Conservation (phyloP, 176 grass and related monocot genomes). For the Secale cereale region DNA sequence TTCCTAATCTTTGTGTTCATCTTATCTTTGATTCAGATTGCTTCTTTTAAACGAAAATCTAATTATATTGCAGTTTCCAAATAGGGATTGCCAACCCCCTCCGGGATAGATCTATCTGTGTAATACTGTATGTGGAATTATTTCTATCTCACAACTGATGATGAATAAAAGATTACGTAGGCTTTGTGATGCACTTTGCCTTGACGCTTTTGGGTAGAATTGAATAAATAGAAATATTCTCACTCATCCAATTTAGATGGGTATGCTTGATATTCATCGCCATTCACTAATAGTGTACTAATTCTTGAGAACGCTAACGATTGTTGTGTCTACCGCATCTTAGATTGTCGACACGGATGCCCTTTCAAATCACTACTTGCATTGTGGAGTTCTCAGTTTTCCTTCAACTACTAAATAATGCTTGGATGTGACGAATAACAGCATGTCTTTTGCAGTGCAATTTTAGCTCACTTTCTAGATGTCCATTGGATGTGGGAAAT, state of each 20-base stretch:
- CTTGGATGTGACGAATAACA: not conserved
- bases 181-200: not conserved
- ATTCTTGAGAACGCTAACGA: not conserved
- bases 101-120: no score
- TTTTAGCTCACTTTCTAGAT: not conserved
- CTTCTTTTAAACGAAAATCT: no score
- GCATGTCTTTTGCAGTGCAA: not conserved
- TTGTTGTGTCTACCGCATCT: no score
- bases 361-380: not conserved
- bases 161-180: not conserved
- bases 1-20: no score
- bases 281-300: not conserved
- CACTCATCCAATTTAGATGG: not conserved
- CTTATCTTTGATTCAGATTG: no score
- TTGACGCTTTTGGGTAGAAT: not conserved
- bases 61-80: no score
- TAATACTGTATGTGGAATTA: no score
- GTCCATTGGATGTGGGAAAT: not conserved
- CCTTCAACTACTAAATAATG: not conserved
- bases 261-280: not conserved
- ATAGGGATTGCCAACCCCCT: no score
- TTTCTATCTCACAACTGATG: not conserved
- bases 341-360: not conserved
- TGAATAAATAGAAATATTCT: not conserved
- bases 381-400: not conserved